These are phyloP conservation scores for Schwanniomyces vanrijiae DNA, from an alignment of 805 yeast genomes.

Conservation along the genomic window DNA sequence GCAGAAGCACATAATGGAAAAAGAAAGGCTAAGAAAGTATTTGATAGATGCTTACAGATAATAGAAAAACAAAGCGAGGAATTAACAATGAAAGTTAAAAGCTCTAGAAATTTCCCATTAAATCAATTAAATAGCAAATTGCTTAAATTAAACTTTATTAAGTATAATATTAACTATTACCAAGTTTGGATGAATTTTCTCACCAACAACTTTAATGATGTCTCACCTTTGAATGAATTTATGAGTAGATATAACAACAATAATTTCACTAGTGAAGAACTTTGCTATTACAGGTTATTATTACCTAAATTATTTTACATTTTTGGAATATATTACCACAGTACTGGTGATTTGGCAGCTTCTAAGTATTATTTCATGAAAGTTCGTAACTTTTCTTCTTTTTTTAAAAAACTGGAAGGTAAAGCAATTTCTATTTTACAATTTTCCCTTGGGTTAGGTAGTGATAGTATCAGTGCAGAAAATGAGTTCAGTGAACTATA, in stretches of 20 bases:
- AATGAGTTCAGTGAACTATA: constrained; percentile 26
- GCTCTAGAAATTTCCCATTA: constrained; percentile 14
- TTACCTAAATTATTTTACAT: constrained; percentile 39
- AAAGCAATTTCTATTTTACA: constrained; percentile 11
- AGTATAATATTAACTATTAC: constrained; percentile 32
- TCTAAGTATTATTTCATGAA: constrained; percentile 42
- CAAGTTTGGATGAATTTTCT: constrained; percentile 37
- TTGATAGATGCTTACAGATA: constrained; percentile 34
- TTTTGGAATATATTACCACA: constrained; percentile 40
- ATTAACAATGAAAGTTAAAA: constrained; percentile 5
- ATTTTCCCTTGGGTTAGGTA: constrained; percentile 23
- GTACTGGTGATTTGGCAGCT: constrained; percentile 29
- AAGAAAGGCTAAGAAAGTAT: constrained; percentile 33
- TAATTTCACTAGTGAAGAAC: constrained; percentile 38
- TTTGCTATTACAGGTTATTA: constrained; percentile 32
- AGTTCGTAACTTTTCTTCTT: constrained; percentile 23
- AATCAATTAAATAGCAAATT: constrained; percentile 20
- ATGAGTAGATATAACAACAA: constrained; percentile 36
- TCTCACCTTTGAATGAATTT: constrained; percentile 29
- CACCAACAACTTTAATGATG: constrained; percentile 19
- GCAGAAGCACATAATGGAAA: constrained; percentile 34
- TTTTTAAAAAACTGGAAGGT: constrained; percentile 1
- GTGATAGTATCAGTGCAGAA: constrained; percentile 16
- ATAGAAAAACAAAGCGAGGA: constrained; percentile 24
- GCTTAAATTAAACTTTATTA: constrained; percentile 28